These are phyloP conservation scores for Aspergillus sp. DNA, from an alignment of 2,329 filamentous ascomycete species.

Conservation along the genomic window DNA sequence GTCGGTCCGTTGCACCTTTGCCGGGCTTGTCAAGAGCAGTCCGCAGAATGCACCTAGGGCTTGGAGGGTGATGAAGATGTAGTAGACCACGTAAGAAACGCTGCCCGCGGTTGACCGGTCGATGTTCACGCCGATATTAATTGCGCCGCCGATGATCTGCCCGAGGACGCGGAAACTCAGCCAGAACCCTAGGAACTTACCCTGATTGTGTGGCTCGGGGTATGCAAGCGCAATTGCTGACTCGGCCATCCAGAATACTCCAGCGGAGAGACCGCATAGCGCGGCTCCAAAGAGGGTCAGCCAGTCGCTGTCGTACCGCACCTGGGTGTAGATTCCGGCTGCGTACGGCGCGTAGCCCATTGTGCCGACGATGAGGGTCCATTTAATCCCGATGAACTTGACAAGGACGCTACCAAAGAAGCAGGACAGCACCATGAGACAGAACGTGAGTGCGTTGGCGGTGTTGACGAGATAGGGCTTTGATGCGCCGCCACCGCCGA, in stretches of 20 bases:
- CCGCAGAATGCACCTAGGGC: slow-evolving; percentile 64
- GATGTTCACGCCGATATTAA: slow-evolving; percentile 68
- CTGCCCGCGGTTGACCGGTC: slow-evolving; percentile 58
- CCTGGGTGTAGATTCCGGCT: slow-evolving; percentile 71
- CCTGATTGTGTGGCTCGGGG: slow-evolving; percentile 67
- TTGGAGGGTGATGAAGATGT: slow-evolving; percentile 71
- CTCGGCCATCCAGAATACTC: slow-evolving; percentile 75
- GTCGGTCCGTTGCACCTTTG: slow-evolving; percentile 64
- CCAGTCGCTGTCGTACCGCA: slow-evolving; percentile 68
- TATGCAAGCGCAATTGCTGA: slow-evolving; percentile 72
- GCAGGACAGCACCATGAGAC: slow-evolving; percentile 71
- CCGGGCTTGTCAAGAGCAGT: slow-evolving; percentile 61
- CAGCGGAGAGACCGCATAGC: slow-evolving; percentile 68
- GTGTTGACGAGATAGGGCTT: slow-evolving; percentile 67
- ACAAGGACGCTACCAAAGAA: slow-evolving; percentile 65
- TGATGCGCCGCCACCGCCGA: slow-evolving; percentile 68
- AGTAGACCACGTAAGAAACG: slow-evolving; percentile 68
- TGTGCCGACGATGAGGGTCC: slow-evolving; percentile 69
- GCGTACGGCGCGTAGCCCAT: slow-evolving; percentile 71
- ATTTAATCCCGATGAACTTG: slow-evolving; percentile 68
- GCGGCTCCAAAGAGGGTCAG: slow-evolving; percentile 67
- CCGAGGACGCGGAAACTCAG: slow-evolving; percentile 61
- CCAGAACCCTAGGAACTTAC: slow-evolving; percentile 68
- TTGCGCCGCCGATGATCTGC: slow-evolving; percentile 69
- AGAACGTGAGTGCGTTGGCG: slow-evolving; percentile 70